Percentiles rank a stretch among this genome's conserved stretches.
Conservation (phyloP, 2,329 filamentous ascomycete species). For the Botrytis elliptica region DNA sequence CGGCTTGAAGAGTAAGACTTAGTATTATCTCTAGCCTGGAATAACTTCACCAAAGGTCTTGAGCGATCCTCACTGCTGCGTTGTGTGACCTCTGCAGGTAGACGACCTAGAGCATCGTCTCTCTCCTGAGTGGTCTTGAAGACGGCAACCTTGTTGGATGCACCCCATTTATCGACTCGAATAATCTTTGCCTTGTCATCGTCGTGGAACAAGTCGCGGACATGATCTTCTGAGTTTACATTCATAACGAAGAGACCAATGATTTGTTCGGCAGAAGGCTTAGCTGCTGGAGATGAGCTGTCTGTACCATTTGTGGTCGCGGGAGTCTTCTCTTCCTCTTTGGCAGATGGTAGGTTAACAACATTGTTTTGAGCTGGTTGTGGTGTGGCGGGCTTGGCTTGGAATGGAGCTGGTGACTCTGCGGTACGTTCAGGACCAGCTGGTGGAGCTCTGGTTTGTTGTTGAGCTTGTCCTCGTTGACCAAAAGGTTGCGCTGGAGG, state of each 20-base stretch:
- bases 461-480: constrained; percentile 35
- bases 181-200: constrained; percentile 81
- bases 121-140: constrained; percentile 80
- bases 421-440: constrained; percentile 35
- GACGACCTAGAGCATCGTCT: constrained; percentile 71
- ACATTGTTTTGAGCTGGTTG: constrained; percentile 42
- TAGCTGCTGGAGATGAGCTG: constrained; percentile 57
- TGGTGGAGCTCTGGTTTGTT: constrained; percentile 35
- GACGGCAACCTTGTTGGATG: constrained; percentile 79
- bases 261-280: constrained; percentile 64
- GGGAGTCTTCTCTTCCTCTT: constrained; percentile 56
- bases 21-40: constrained; percentile 62
- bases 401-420: constrained; percentile 37
- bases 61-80: constrained; percentile 67
- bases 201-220: constrained; percentile 75
- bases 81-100: constrained; percentile 75
- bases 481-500: constrained; percentile 33
- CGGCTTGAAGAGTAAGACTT: constrained; percentile 55
- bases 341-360: constrained; percentile 42
- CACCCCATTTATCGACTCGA: constrained; percentile 75
- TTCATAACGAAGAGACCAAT: constrained; percentile 90
- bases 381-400: constrained; percentile 48
- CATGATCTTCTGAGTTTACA: constrained; percentile 78
- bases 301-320: constrained; percentile 47
- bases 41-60: constrained; percentile 80